phyloP scores from a whole-genome alignment of 192 early-diverging fungal species.

The Coemansia sp. region DNA sequence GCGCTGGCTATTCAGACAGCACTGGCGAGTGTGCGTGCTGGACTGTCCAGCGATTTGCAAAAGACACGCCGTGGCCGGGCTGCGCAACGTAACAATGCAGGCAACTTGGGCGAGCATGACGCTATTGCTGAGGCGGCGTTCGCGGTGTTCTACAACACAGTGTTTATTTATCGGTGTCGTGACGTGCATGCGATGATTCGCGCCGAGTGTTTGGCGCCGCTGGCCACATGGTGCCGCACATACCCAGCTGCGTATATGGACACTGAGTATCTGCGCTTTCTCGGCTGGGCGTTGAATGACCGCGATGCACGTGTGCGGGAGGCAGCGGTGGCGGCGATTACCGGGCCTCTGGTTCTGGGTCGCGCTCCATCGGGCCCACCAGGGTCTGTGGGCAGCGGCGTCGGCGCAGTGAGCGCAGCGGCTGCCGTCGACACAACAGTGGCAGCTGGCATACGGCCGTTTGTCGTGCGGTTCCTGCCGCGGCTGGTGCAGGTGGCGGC shows the following conservation, averaged over 20 bases:
- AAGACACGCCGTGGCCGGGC: slow-evolving; percentile 59
- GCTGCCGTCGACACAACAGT: slow-evolving; percentile 51
- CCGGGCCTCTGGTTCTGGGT: slow-evolving; percentile 53
- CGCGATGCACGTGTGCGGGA: slow-evolving; percentile 68
- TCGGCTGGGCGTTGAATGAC: slow-evolving; percentile 88
- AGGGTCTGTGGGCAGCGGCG: slow-evolving; percentile 65
- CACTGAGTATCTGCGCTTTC: slow-evolving; percentile 71
- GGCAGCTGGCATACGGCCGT: slow-evolving; percentile 48
- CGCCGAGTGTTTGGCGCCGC: slow-evolving; percentile 73
- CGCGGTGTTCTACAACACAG: slow-evolving; percentile 72
- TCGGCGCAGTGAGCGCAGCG: slow-evolving; percentile 75
- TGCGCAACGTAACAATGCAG: slow-evolving; percentile 57
- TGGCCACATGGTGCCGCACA: slow-evolving; percentile 74
- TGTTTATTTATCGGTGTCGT: slow-evolving; percentile 88
- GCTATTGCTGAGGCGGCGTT: slow-evolving; percentile 59
- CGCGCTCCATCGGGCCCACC: slow-evolving; percentile 61
- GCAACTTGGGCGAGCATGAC: slow-evolving; percentile 56
- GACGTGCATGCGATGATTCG: slow-evolving; percentile 86
- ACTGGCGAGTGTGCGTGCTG: slow-evolving; percentile 68
- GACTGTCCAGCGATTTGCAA: slow-evolving; percentile 58
- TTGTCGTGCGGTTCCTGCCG: slow-evolving; percentile 35
- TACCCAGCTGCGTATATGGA: slow-evolving; percentile 73
- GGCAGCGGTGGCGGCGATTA: slow-evolving; percentile 65
- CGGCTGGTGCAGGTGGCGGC: slow-evolving; percentile 49
- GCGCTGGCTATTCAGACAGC: slow-evolving; percentile 64